Evolutionary conservation across 2,329 filamentous ascomycete genomes (phyloP), one percentile per base, ranked within the genome.

Genomic region (Cordyceps javanica): DNA sequence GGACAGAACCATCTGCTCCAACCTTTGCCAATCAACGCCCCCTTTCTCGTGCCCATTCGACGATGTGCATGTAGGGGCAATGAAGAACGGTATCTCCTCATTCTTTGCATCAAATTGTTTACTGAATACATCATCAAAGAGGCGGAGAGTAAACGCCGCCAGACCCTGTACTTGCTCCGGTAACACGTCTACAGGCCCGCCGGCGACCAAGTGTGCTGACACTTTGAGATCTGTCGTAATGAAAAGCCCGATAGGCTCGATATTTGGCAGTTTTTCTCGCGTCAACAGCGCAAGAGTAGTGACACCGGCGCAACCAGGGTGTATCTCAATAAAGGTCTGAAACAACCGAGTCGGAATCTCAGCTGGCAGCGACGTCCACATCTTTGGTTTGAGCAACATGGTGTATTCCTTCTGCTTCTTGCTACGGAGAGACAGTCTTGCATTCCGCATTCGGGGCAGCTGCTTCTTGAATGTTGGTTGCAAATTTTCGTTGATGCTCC

Each of bases 71-170:
- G 28, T 66, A 0, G 94, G 93, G 0, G 85, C 88, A 14, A 97
- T 67, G 75, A 91, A 96, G 70, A 97, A 99, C 0, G 91, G 87
- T 68, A 96, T 81, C 28, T 86, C 83, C 1, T 78, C 71, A 0
- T 77, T 64, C 16, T 84, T 77, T 0, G 82, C 75, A 50, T 89
- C 84, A 65, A 90, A 99, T 3, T 79, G 78, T 69, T 99, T 99
- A 70, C 91, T 93, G 74, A 96, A 97, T 0, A 97, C 76, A 63
- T 97, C 91, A 16, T 82, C 75, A 69, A 95, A 97, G 0, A 95
- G 71, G 5, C 81, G 79, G 41, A 95, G 73, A 0, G 90, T 96
- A 68, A 94, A 96, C 0, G 70, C 71, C 0, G 84, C 85, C n/a
- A 97, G 68, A 1, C 75, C 69, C 0, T 80, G 70, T 0, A 91